Evolutionary conservation across 352 stramenopile species (phyloP), one percentile per base, ranked within the genome.

Genomic region (Phytophthora megakarya): DNA sequence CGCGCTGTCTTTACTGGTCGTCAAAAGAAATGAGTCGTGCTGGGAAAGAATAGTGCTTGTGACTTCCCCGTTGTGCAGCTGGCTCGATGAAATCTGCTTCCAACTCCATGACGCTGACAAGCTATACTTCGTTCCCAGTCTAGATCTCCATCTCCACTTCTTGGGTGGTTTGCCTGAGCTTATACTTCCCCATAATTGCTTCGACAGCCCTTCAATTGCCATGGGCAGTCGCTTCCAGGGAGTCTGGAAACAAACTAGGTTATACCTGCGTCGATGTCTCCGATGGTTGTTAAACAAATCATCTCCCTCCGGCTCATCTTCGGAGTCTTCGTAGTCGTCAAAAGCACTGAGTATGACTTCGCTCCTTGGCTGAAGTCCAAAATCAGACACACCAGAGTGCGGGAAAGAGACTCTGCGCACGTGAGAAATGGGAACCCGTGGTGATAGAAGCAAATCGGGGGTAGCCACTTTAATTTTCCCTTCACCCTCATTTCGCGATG

Each of bases 1-100:
- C 7, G 71, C 81, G 18, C 75, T 80, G 63, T 95, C 83, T 30
- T 91, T 89, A 44, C 77, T 88, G 5, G 84, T 87, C 6, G 85
- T 84, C 44, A 88, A 86, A n/a, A 93, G 40, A 35, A 63, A 70
- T 11, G 61, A 35, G 18, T 67, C 67, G 25, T 90, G 72, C 26
- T 77, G 78, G 5, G 84, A 83, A 7, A 95, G 61, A 22, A 90
- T 75, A 0, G 67, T 69, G 18, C 73, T 88, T 12, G 85, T 92
- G 55, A 93, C 72, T 50, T 90, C 84, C 26, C 81, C 68, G 8
- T 69, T 67, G 48, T 93, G 83, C n/a, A 89, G 32, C 9, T 72
- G 51, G 35, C 70, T 61, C 0, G 73, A 61, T 0, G 63, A 70
- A 15, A 70, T 70, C 49, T 88, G 63, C 13, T 75, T 81, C 86